A percentile compares a stretch with the other conserved stretches of the same genome.
Evolutionary conservation across 306 rosid genomes (phyloP).

Genomic region (Citrullus mucosospermus): DNA sequence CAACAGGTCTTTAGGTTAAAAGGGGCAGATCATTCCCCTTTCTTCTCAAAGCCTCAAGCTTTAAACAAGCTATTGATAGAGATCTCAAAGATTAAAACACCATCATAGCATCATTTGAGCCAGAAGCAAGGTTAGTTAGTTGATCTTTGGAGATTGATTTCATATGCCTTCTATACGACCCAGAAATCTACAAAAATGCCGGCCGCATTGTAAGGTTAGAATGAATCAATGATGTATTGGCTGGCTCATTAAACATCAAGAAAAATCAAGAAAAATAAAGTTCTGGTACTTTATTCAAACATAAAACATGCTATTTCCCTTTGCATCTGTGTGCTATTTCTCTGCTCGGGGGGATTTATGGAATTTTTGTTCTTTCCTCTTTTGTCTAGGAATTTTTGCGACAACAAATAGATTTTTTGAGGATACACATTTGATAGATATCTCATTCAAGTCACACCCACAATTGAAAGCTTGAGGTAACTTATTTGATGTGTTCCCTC

Average conservation of each 20-base stretch:
- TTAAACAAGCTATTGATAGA: constrained; percentile 78
- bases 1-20: constrained; percentile 61
- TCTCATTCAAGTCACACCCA: background rate
- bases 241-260: background rate
- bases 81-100: constrained; percentile 41
- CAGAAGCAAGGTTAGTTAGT: background rate
- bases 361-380: background rate
- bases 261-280: background rate
- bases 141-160: background rate
- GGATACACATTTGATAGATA: background rate
- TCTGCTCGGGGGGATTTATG: background rate
- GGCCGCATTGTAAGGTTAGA: background rate
- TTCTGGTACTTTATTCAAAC: background rate
- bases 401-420: background rate
- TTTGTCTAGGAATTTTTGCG: background rate
- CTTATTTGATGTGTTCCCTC: background rate
- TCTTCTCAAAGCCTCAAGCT: constrained; percentile 97
- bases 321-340: background rate
- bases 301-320: background rate
- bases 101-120: background rate
- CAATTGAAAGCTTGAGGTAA: background rate
- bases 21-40: constrained; percentile 90
- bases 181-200: background rate
- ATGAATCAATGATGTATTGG: background rate
- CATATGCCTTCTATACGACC: background rate